Percentiles rank a stretch among this genome's conserved stretches.
Conservation (phyloP, 2,329 filamentous ascomycete genomes). For the Sporothrix curviconia region DNA sequence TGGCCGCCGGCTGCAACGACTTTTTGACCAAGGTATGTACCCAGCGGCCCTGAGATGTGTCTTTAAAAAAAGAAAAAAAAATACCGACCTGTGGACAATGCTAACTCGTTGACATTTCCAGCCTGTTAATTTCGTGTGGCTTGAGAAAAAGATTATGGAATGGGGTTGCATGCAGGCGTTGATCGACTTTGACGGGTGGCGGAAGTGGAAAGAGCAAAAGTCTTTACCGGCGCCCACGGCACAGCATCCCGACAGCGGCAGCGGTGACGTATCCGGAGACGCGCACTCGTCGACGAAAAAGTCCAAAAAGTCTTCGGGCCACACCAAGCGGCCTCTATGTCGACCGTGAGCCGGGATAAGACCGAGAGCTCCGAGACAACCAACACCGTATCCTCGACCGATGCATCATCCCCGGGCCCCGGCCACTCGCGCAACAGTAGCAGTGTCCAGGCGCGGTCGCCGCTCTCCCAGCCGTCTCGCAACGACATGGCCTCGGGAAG, state of each 20-base stretch:
- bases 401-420: background rate
- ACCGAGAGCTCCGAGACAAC: conserved; percentile 12
- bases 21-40: conserved; percentile 92
- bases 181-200: conserved; percentile 97
- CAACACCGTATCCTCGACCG: background rate
- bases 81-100: too few species aligned
- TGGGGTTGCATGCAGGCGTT: conserved; percentile 99
- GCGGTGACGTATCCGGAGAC: background rate
- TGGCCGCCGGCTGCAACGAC: conserved; percentile 95
- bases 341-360: background rate
- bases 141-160: conserved; percentile 96
- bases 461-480: background rate
- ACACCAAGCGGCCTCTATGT: conserved; percentile 10
- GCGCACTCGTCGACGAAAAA: background rate
- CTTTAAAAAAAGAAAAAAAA: too few species aligned
- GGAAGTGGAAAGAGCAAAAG: conserved; percentile 84
- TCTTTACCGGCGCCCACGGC: background rate
- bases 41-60: too few species aligned
- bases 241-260: background rate
- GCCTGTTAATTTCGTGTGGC: conserved; percentile 96
- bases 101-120: conserved; percentile 32
- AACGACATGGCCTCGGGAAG: too few species aligned
- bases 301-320: background rate
- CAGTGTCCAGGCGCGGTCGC: background rate
- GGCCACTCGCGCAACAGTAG: background rate